Base-by-base conservation (phyloP, 1,284 basidiomycete species). In the Stygiomarasmius scandens region DNA sequence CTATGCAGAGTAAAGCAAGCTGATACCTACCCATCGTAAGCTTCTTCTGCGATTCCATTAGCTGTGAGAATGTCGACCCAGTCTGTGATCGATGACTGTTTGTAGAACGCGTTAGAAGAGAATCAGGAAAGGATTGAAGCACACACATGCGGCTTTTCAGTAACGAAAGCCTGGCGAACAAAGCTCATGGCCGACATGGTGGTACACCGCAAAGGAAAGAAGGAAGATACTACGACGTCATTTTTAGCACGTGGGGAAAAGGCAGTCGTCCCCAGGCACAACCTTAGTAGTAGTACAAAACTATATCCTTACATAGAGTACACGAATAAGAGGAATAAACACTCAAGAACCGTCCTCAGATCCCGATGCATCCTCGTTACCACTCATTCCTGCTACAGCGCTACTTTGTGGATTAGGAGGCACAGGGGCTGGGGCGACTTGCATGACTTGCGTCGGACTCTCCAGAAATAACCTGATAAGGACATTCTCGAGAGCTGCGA, bases 51-150 rank as follows among this genome's bases (percentile, higher is more conserved):
- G 70, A 93, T 89, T 58, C 77, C 73, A 54, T 78, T 79, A 0
- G 86, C 84, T 29, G 92, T 92, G 49, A 96, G 82, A 61, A 96
- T 92, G 69, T 96, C 93, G 50, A 96, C 83, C 91, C 92, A 94
- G 72, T 93, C 90, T 57, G 93, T 92, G 68, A 94, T 88, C 43
- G 90, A 93, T 1, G 90, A 92, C 85, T 95, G 73, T 52, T 32
- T 32, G 29, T 32, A 46, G 60, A 46, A 53, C 52, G 57, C 60
- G 60, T 69, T 48, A 53, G 56, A 56, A 59, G 61, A 63, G 63
- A 60, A 59, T 29, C 41, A 41, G 34, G 46, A 50, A 49, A 44
- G 55, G 60, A 9, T 32, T 43, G 55, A 41, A 59, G 55, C 50
- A 73, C 83, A 52, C 64, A 85, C 85, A 65, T 83, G 84, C 20